These are phyloP conservation scores for Eutreptiella sp. DNA, from an alignment of 208 protist genomes.

Conservation along the genomic window DNA sequence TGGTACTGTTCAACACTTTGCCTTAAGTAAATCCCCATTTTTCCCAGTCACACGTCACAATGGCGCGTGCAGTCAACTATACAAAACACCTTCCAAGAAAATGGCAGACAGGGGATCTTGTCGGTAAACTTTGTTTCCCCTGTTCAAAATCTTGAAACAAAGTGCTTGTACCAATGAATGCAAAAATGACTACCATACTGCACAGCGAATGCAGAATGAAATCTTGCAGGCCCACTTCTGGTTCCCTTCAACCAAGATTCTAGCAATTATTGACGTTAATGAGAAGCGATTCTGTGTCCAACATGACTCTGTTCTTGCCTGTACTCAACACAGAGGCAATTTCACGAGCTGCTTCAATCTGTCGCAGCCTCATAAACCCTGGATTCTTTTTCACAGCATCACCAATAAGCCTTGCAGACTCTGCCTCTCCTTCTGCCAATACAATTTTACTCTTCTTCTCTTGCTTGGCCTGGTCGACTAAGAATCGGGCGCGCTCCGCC, in stretches of 20 bases:
- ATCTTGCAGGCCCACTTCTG: too few species aligned
- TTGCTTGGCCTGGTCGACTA: slow-evolving; percentile 85
- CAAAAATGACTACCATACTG: too few species aligned
- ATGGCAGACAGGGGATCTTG: too few species aligned
- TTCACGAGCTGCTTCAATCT: slow-evolving; percentile 77
- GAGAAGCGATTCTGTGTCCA: slow-evolving; percentile 69
- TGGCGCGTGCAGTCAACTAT: too few species aligned
- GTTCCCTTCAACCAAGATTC: not conserved
- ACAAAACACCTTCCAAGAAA: too few species aligned
- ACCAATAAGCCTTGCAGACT: slow-evolving; percentile 75
- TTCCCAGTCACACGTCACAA: too few species aligned
- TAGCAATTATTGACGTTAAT: slow-evolving; percentile 33
- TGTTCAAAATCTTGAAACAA: too few species aligned
- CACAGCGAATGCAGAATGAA: too few species aligned
- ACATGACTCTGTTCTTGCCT: slow-evolving; percentile 60
- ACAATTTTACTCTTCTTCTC: slow-evolving; percentile 85
- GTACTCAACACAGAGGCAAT: slow-evolving; percentile 71
- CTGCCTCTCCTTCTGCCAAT: slow-evolving; percentile 82
- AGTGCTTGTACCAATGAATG: too few species aligned
- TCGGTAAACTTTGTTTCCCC: too few species aligned
- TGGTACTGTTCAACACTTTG: too few species aligned
- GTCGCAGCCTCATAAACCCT: slow-evolving; percentile 81
- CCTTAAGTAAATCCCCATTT: too few species aligned
- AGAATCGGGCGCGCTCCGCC: slow-evolving; percentile 85
- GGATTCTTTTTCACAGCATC: slow-evolving; percentile 75